Evolutionary conservation across 305 asterid species (phyloP).

Genomic region (Ilex paraguariensis): DNA sequence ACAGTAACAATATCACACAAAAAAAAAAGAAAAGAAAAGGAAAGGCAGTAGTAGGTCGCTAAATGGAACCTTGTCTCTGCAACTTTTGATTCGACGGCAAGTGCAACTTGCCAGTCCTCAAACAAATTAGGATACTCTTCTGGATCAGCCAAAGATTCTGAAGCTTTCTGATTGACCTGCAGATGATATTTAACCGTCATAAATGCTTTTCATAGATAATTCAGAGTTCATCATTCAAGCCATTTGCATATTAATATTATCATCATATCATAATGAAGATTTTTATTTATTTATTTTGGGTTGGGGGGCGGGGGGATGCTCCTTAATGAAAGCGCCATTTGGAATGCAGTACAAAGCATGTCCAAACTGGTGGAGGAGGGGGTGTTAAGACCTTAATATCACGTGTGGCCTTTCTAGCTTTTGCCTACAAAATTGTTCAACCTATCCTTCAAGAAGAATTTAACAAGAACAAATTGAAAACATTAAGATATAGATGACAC

Average conservation of each 20-base stretch:
- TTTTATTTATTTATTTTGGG: too few species aligned
- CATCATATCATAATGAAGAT: too few species aligned
- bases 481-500: too few species aligned
- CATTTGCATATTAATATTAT: not conserved
- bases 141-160: conserved; percentile 98
- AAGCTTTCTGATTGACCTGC: conserved; percentile 94
- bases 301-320: too few species aligned
- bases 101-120: conserved; percentile 98
- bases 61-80: conserved; percentile 56
- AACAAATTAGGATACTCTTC: conserved; percentile 94
- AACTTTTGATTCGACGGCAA: conserved; percentile 69
- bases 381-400: too few species aligned
- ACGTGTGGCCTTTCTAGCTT: too few species aligned
- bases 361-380: too few species aligned
- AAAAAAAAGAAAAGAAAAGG: not conserved
- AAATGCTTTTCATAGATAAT: not conserved
- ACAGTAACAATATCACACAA: not conserved
- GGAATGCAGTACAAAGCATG: too few species aligned
- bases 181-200: not conserved
- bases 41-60: not conserved
- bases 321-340: too few species aligned
- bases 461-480: too few species aligned
- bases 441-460: too few species aligned
- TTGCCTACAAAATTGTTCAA: too few species aligned
- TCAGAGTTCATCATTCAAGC: not conserved